phyloP scores from a whole-genome alignment of 2,329 filamentous ascomycete genomes.

The Colletotrichum tamarilloi region DNA sequence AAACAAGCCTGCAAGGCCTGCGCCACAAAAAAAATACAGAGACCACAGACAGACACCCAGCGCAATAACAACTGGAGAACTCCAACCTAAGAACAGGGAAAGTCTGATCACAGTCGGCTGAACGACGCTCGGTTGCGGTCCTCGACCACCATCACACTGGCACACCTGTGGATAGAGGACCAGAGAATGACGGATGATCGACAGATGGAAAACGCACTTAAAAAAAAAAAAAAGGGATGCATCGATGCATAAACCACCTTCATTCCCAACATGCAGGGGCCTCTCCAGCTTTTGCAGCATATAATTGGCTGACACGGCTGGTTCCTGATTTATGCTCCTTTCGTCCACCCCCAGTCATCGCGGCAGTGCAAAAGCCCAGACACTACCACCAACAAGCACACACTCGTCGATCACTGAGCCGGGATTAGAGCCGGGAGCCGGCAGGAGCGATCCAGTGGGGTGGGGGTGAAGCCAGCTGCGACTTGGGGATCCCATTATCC shows the following conservation, averaged over 20 bases:
- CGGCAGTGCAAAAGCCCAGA: conserved; percentile 6
- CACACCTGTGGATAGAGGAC: background rate
- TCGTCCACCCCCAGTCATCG: background rate
- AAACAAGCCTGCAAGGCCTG: background rate
- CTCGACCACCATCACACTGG: too few relatives aligned
- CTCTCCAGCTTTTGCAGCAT: background rate
- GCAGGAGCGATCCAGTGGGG: background rate
- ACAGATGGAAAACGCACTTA: background rate
- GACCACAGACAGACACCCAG: background rate
- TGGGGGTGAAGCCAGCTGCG: background rate
- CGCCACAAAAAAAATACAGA: background rate
- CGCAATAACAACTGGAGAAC: background rate
- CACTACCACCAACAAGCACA: background rate
- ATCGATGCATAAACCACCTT: conserved; percentile 28
- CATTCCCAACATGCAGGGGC: background rate
- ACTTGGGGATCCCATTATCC: too few relatives aligned
- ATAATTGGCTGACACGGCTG: background rate
- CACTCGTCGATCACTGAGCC: conserved; percentile 14
- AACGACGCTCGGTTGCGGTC: background rate
- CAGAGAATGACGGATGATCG: conserved; percentile 8
- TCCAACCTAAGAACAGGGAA: background rate
- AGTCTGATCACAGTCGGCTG: background rate
- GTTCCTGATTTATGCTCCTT: background rate
- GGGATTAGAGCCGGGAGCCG: background rate
- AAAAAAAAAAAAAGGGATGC: conserved; percentile 4